Base-by-base conservation (phyloP, 2,329 filamentous ascomycete species). In the Aureobasidium zeae region DNA sequence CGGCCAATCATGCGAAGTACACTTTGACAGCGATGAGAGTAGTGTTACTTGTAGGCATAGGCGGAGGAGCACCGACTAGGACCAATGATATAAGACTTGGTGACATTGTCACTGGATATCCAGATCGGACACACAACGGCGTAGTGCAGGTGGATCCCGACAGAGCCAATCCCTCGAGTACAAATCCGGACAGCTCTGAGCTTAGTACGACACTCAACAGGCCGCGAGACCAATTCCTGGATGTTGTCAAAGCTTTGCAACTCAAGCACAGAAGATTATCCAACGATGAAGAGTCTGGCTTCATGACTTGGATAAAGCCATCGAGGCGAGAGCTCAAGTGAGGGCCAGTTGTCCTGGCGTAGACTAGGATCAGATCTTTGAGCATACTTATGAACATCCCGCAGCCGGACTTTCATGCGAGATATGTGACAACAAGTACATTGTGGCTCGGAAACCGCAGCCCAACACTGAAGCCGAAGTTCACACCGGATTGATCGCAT, bases 71-170 rank as follows among this genome's bases (percentile, higher is more conserved):
- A 3, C 35, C 33, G 4, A 51, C 25, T 24, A 20, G 31, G 15
- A 19, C 34, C 9, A n/a, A 22, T 8, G 54, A 57, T 20, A 48
- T 58, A 2, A 50, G 55, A 0, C 53, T 57, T 3, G 55, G 55
- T 2, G 55, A 57, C 24, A 36, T 57, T 3, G 49, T 53, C 1
- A 42, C 57, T 4, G 54, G 55, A 37, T 33, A 49, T 15, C 54
- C 56, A 1, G 20, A 33, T 2, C 44, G 46, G 0, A 21, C 15
- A 7, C 35, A 44, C 19, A 55, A 54, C 8, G 56, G 55, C 2
- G 53, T 59, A 2, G 33, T 56, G 2, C 52, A 57, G 30, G 53
- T 51, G 20, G 53, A 58, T 28, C 25, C 9, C 25, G 7, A 1
- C 16, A 24, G 1, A 45, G 38, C 1, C 26, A 11, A 9, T 13